A percentile compares a stretch with the other conserved stretches of the same genome.
Evolutionary conservation across 1,139 yeast species (phyloP).

Genomic region (Suhomyces taliae): DNA sequence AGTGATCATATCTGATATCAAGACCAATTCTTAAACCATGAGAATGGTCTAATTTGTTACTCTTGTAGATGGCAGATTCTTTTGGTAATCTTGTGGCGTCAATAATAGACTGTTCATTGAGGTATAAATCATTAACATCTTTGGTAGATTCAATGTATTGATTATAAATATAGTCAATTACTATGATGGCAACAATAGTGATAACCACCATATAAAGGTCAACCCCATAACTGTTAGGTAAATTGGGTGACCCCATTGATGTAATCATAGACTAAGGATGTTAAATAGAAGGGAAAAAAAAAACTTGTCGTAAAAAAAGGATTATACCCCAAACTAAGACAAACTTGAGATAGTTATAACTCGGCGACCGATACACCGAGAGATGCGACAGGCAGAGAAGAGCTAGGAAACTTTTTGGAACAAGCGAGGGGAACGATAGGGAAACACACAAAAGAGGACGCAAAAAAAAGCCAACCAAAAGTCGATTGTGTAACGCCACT

Average conservation of each 20-base stretch:
- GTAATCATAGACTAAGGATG: background rate
- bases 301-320: too few relatives aligned
- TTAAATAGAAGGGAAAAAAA: too few relatives aligned
- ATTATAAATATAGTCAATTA: slow-evolving; percentile 22
- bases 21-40: slow-evolving; percentile 59
- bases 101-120: slow-evolving; percentile 57
- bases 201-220: slow-evolving; percentile 15
- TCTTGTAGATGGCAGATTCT: slow-evolving; percentile 67
- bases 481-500: too few relatives aligned
- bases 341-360: too few relatives aligned
- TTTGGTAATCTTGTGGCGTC: slow-evolving; percentile 54
- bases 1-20: slow-evolving; percentile 57
- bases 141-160: slow-evolving; percentile 30
- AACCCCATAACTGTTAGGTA: slow-evolving; percentile 2
- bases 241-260: background rate
- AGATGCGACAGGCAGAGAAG: too few relatives aligned
- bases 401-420: too few relatives aligned
- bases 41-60: slow-evolving; percentile 62
- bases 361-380: too few relatives aligned
- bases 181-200: slow-evolving; percentile 20
- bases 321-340: too few relatives aligned
- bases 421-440: too few relatives aligned
- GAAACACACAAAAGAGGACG: too few relatives aligned
- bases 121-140: slow-evolving; percentile 59
- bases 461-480: too few relatives aligned